Conservation (phyloP, 1,284 basidiomycete species). For the Ganoderma boninense region DNA sequence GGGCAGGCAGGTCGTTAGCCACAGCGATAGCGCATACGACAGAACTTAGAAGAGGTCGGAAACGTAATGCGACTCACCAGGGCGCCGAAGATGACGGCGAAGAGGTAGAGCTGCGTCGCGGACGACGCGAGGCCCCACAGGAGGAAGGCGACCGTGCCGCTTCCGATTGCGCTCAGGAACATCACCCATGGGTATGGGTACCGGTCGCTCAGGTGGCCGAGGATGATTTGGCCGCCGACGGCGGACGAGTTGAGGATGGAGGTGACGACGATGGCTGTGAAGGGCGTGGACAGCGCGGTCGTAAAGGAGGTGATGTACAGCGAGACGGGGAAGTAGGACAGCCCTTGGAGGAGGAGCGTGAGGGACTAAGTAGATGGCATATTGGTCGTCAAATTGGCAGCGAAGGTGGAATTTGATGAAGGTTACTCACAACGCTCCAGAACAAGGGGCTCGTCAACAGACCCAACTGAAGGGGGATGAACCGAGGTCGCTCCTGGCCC, state of each 20-base stretch:
- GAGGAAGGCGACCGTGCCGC: conserved; percentile 37
- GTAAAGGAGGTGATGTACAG: conserved; percentile 40
- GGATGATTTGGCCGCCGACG: conserved; percentile 38
- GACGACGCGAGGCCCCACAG: conserved; percentile 40
- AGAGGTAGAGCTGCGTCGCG: conserved; percentile 36
- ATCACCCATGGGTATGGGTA: conserved; percentile 41
- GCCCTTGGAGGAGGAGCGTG: conserved; percentile 36
- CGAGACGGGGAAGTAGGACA: conserved; percentile 42
- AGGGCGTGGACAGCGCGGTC: conserved; percentile 32
- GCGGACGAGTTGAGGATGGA: conserved; percentile 40
- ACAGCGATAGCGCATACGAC: background rate
- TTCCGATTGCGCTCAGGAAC: conserved; percentile 35
- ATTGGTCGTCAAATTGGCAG: conserved; percentile 10
- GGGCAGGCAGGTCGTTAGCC: background rate
- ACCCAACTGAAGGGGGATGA: conserved; percentile 36
- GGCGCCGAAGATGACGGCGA: conserved; percentile 40
- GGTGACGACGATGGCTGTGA: conserved; percentile 37
- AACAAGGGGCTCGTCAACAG: conserved; percentile 37
- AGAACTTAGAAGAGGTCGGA: background rate
- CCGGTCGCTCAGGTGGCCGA: conserved; percentile 39
- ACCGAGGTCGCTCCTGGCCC: conserved; percentile 32
- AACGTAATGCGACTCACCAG: conserved; percentile 27
- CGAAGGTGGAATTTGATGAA: background rate
- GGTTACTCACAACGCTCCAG: conserved; percentile 35
- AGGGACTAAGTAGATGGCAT: conserved; percentile 20